Evolutionary conservation across 2,329 filamentous ascomycete genomes (phyloP).

Genomic region (Microdochium nivale): DNA sequence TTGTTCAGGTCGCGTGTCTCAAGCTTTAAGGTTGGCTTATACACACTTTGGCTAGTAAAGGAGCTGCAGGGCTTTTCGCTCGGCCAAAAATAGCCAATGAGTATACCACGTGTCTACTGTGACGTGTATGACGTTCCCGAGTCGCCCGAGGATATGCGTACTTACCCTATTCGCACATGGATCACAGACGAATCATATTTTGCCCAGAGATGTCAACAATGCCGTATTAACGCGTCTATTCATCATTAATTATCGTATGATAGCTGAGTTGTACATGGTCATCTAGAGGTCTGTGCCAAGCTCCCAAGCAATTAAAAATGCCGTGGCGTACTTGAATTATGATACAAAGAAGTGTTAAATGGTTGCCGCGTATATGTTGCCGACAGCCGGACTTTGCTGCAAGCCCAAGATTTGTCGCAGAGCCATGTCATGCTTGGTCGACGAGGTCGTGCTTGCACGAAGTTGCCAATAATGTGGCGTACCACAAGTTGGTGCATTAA

Average conservation of each 20-base stretch:
- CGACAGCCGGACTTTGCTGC: background rate
- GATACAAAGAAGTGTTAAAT: background rate
- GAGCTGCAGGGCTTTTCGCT: background rate
- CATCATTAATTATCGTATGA: background rate
- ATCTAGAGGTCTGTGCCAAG: background rate
- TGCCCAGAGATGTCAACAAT: too few relatives aligned
- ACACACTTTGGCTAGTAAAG: background rate
- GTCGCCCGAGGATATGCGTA: too few relatives aligned
- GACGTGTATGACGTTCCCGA: background rate
- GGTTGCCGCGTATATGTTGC: background rate
- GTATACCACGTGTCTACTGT: background rate
- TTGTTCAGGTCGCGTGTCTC: background rate
- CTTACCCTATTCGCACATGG: too few relatives aligned
- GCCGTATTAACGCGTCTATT: background rate
- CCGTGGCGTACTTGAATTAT: background rate
- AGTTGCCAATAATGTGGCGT: background rate
- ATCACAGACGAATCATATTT: background rate
- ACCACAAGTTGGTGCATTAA: background rate
- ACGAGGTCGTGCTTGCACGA: background rate
- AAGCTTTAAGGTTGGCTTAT: background rate
- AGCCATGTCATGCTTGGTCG: background rate
- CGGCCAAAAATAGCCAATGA: background rate
- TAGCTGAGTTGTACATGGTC: background rate
- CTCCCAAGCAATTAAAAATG: background rate
- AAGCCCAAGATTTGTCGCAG: background rate